Percentiles rank a stretch among this genome's conserved stretches.
phyloP scores from a whole-genome alignment of 495 filamentous ascomycete species.

The Cudoniella acicularis region DNA sequence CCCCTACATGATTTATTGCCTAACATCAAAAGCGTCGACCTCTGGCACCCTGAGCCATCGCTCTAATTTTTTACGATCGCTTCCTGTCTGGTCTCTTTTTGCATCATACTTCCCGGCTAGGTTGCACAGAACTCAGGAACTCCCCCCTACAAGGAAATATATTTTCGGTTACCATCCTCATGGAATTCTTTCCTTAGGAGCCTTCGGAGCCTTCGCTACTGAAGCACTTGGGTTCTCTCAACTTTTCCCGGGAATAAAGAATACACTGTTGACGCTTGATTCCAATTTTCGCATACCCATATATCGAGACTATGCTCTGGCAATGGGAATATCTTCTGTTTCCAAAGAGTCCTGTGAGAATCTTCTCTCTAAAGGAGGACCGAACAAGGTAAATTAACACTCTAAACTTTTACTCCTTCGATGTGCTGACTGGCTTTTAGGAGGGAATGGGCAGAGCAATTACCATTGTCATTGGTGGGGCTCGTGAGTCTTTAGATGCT shows the following conservation, averaged over 20 bases:
- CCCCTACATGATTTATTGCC: slow-evolving; percentile 82
- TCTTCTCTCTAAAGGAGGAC: slow-evolving; percentile 70
- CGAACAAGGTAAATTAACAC: slow-evolving; percentile 47
- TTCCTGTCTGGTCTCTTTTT: slow-evolving; percentile 83
- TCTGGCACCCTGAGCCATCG: slow-evolving; percentile 72
- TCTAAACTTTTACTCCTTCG: not conserved
- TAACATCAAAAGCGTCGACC: slow-evolving; percentile 71
- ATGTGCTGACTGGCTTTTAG: slow-evolving; percentile 5
- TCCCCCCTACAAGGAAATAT: slow-evolving; percentile 85
- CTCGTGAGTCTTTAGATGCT: slow-evolving; percentile 85
- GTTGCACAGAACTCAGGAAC: slow-evolving; percentile 76
- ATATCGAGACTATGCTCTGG: slow-evolving; percentile 87
- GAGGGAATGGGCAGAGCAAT: slow-evolving; percentile 94
- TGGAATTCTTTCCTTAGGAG: slow-evolving; percentile 94
- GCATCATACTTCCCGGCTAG: slow-evolving; percentile 87
- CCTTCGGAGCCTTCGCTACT: slow-evolving; percentile 88
- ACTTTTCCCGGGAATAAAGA: slow-evolving; percentile 94
- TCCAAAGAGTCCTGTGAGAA: slow-evolving; percentile 89
- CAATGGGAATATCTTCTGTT: slow-evolving; percentile 82
- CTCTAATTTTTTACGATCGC: slow-evolving; percentile 65
- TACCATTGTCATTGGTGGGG: slow-evolving; percentile 92
- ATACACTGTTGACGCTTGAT: slow-evolving; percentile 86
- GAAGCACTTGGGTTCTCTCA: slow-evolving; percentile 85
- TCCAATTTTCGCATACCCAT: slow-evolving; percentile 92
- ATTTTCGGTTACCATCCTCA: slow-evolving; percentile 98